Base-by-base conservation (phyloP, 164 flowering plant species). In the Kingdonia uniflora region DNA sequence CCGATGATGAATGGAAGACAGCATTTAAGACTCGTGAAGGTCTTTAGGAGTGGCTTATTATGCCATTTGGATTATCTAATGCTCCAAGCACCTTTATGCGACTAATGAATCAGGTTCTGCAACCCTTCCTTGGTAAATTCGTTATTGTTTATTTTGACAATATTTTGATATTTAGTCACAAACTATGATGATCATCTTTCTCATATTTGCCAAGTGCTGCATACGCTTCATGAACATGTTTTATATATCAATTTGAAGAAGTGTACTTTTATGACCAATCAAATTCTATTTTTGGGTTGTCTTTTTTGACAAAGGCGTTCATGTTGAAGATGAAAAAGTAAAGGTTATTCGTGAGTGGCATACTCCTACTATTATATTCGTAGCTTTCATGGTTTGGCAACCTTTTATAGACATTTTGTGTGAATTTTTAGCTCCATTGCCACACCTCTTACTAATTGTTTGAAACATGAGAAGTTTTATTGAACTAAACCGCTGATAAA, bases 311-410 rank as follows among this genome's bases (percentile, higher is more conserved):
- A 6, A 1, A 3, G 62, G 62, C 6, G 16, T 50, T 39, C 13
- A 41, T n/a, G 62, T 51, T 3, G 62, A 51, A 20, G 16, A 24
- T 11, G 41, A 40, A 19, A 58, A 58, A 23, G 20, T 58, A 11
- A 40, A 15, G 7, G 42, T 47, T 5, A 51, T 58, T 15, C 37
- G 17, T n/a, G 48, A 51, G 0, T 50, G 55, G 55, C 55, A 20
- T 5, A 49, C 11, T 2, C 58, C 64, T 11, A 14, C 10, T 7
- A 26, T 11, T 15, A 53, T 6, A 46, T 38, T 12, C 8, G 53
- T 6, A 46, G 53, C 19, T 61, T 61, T 20, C 52, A 54, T 46
- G 58, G 54, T 10, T 46, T 61, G 11, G 46, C 23, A 7, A 19
- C 56, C 6, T 53, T 61, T 21, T 61, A 61, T 22, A 1, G 23